Conservation (phyloP, 225 moss, liverwort and hornwort species). For the Polytrichum commune region DNA sequence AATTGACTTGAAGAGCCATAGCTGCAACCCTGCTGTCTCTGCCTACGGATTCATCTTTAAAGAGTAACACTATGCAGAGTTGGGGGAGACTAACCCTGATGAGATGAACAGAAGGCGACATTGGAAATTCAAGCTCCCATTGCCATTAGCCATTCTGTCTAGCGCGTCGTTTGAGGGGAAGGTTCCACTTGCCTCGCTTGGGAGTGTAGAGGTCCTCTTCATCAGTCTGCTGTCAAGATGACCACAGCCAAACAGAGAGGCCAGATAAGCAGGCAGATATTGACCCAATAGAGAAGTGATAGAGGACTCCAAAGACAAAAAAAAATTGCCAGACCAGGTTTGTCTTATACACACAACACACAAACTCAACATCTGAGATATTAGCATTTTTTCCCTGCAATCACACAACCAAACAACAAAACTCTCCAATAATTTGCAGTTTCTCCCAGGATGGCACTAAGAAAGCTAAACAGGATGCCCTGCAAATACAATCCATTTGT, state of each 20-base stretch:
- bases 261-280: constrained; percentile 65
- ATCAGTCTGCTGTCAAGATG: constrained; percentile 52
- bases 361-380: too few species aligned
- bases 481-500: too few species aligned
- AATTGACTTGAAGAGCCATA: too few species aligned
- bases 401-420: too few species aligned
- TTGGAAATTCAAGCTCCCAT: constrained; percentile 14
- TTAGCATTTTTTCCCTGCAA: too few species aligned
- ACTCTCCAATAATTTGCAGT: too few species aligned
- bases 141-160: constrained; percentile 41
- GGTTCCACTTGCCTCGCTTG: constrained; percentile 43
- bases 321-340: constrained; percentile 43
- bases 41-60: too few species aligned
- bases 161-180: constrained; percentile 36
- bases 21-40: too few species aligned
- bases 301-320: constrained; percentile 32
- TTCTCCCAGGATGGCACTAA: too few species aligned
- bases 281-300: constrained; percentile 25
- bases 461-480: too few species aligned
- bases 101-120: background rate
- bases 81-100: too few species aligned
- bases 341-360: background rate
- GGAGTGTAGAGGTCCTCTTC: constrained; percentile 63
- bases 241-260: constrained; percentile 60
- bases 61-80: too few species aligned